Evolutionary conservation across 139 green algal species (phyloP).

Genomic region (Chlamydomonas sp.): DNA sequence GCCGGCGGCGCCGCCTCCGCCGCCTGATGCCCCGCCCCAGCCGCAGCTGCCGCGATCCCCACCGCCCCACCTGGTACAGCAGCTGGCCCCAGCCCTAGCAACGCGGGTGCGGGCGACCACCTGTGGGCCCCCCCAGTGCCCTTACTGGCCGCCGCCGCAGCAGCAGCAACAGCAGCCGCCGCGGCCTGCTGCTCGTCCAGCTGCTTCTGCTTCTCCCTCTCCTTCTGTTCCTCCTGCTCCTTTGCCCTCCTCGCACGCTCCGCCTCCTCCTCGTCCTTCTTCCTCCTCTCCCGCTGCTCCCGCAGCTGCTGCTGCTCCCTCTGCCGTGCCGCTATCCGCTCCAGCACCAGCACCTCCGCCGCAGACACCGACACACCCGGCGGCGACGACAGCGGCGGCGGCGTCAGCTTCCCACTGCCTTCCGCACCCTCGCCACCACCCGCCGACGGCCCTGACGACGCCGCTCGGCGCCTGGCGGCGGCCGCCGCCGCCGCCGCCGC

Average conservation of each 20-base stretch:
- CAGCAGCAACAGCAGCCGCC: too few species aligned
- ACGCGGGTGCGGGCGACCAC: too few species aligned
- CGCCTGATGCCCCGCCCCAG: neutral
- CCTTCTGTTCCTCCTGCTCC: neutral
- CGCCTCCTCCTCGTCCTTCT: neutral
- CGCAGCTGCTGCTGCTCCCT: neutral
- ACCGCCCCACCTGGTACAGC: neutral
- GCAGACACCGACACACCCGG: neutral
- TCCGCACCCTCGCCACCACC: too few species aligned
- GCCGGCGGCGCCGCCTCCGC: neutral
- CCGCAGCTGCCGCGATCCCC: too few species aligned
- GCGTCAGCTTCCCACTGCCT: neutral
- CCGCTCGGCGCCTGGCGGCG: neutral
- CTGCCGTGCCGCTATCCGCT: conserved; percentile 23
- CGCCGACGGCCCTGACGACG: neutral
- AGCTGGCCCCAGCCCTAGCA: too few species aligned
- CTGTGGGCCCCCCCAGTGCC: too few species aligned
- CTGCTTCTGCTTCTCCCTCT: neutral
- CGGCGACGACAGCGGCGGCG: neutral
- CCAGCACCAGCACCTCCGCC: conserved; percentile 22
- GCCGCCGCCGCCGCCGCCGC: neutral
- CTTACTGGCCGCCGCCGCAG: neutral
- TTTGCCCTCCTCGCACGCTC: neutral
- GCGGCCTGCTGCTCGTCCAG: neutral
- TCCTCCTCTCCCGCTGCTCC: neutral